Evolutionary conservation across 495 filamentous ascomycete species (phyloP).

Genomic region (Neurospora sp.): DNA sequence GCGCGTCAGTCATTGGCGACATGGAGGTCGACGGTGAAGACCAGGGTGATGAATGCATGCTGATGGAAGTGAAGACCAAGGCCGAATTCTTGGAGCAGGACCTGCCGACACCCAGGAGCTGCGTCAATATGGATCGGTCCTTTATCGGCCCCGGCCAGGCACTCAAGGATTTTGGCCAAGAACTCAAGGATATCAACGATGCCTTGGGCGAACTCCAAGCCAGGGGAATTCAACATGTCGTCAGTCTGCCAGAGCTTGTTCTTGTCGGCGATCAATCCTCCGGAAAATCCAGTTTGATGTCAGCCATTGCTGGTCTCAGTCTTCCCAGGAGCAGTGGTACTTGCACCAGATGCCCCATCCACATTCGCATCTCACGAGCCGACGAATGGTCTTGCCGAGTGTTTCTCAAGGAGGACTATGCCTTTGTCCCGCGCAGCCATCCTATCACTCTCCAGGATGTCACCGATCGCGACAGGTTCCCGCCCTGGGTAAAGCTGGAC

Average conservation of each 20-base stretch:
- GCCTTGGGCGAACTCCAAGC: conserved; percentile 36
- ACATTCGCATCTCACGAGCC: conserved; percentile 58
- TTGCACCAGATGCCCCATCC: conserved; percentile 68
- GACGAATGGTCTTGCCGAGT: conserved; percentile 54
- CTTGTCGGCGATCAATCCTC: conserved; percentile 74
- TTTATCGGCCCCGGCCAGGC: conserved; percentile 24
- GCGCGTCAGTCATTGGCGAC: not conserved
- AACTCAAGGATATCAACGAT: conserved; percentile 37
- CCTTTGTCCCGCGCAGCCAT: conserved; percentile 23
- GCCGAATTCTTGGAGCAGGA: not conserved
- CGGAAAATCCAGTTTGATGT: conserved; percentile 73
- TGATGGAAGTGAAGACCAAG: conserved; percentile 14
- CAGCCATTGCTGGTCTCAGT: conserved; percentile 67
- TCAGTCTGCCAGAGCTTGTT: conserved; percentile 62
- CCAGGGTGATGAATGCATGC: conserved; percentile 4
- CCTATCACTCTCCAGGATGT: conserved; percentile 28
- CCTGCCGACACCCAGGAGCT: not conserved
- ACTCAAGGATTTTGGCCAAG: conserved; percentile 33
- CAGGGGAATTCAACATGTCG: conserved; percentile 41
- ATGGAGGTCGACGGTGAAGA: conserved; percentile 1
- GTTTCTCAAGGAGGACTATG: conserved; percentile 48
- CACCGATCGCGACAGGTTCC: conserved; percentile 30
- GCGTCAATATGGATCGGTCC: conserved; percentile 8
- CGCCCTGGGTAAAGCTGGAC: conserved; percentile 29
- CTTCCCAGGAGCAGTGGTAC: conserved; percentile 58